A percentile compares a stretch with the other conserved stretches of the same genome.
phyloP scores from a whole-genome alignment of 805 yeast genomes.

The Nakazawaea anatomiae region DNA sequence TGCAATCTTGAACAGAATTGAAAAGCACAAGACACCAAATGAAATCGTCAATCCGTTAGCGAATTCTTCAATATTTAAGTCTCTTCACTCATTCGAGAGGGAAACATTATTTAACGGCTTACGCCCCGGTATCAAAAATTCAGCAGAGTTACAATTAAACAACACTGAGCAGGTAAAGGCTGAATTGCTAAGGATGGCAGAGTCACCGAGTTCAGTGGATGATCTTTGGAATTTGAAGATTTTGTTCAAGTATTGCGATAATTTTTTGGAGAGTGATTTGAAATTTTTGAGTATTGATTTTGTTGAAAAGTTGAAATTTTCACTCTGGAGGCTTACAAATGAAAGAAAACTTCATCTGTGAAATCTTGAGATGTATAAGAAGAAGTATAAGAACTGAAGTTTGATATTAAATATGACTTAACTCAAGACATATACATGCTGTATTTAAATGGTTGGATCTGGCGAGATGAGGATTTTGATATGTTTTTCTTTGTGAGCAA shows the following conservation, averaged over 20 bases:
- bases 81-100: slow-evolving; percentile 19
- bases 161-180: slow-evolving; percentile 45
- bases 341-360: neutral
- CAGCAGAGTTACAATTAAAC: slow-evolving; percentile 19
- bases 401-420: no score
- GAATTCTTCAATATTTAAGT: slow-evolving; percentile 14
- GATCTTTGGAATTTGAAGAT: slow-evolving; percentile 62
- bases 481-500: slow-evolving; percentile 47
- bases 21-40: neutral
- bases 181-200: slow-evolving; percentile 40
- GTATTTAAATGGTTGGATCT: neutral
- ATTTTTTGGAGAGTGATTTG: slow-evolving; percentile 28
- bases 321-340: slow-evolving; percentile 26
- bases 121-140: slow-evolving; percentile 2
- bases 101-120: neutral
- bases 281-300: slow-evolving; percentile 43
- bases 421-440: no score
- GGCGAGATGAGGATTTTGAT: slow-evolving; percentile 51
- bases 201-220: slow-evolving; percentile 35
- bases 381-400: no score
- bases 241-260: slow-evolving; percentile 56
- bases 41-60: slow-evolving; percentile 12
- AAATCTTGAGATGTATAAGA: neutral
- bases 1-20: slow-evolving; percentile 2
- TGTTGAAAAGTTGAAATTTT: slow-evolving; percentile 45